Percentiles rank a stretch among this genome's conserved stretches.
Conservation (phyloP, 116 monocot genomes). For the Posidonia oceanica region DNA sequence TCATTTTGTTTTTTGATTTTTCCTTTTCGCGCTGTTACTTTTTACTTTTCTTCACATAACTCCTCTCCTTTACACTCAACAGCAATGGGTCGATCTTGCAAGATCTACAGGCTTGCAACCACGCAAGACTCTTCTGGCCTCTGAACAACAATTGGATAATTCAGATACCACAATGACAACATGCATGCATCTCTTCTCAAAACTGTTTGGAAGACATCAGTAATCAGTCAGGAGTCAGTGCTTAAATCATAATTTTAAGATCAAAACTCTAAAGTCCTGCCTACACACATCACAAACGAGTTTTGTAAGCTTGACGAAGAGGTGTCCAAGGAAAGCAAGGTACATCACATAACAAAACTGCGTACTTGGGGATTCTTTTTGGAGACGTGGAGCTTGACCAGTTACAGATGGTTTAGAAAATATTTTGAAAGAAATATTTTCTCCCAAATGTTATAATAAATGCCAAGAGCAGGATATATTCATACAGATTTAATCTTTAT, state of each 20-base stretch:
- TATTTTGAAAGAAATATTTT: too few relatives aligned
- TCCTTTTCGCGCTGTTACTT: not conserved
- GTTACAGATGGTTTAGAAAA: too few relatives aligned
- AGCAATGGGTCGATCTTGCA: conserved; percentile 31
- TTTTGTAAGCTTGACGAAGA: too few relatives aligned
- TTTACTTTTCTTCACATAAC: not conserved
- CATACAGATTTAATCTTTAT: too few relatives aligned
- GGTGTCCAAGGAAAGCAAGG: too few relatives aligned
- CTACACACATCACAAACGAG: too few relatives aligned
- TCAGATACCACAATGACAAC: conserved; percentile 1
- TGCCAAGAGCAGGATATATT: too few relatives aligned
- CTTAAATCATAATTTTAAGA: conserved; percentile 1
- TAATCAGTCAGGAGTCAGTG: conserved; percentile 9
- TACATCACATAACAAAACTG: too few relatives aligned
- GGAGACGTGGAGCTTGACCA: too few relatives aligned
- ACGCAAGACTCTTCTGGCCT: conserved; percentile 4
- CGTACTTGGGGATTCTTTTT: too few relatives aligned
- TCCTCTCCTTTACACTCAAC: not conserved
- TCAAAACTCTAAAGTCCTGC: not conserved
- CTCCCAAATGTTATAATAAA: too few relatives aligned
- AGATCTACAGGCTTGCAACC: conserved; percentile 21
- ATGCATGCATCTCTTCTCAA: not conserved
- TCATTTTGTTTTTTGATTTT: not conserved
- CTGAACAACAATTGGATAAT: not conserved
- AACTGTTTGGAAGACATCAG: conserved; percentile 2